Evolutionary conservation across 1,284 basidiomycete species (phyloP).

Genomic region (Cryptococcus sp.): DNA sequence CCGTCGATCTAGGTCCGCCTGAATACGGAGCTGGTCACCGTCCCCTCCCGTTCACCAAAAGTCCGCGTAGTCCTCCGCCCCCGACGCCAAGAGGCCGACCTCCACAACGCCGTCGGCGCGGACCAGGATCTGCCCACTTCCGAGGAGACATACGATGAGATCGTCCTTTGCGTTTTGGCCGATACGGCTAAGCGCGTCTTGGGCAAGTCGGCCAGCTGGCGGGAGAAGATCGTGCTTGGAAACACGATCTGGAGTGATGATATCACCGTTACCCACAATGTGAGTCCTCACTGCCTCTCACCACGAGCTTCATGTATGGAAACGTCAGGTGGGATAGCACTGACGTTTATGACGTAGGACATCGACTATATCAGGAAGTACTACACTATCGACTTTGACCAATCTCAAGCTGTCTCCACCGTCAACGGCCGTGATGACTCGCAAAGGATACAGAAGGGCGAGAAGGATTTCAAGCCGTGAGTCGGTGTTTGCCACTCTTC

Average conservation of each 20-base stretch:
- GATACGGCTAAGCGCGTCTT: constrained; percentile 63
- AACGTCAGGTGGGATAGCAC: neutral
- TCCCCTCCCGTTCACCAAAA: constrained; percentile 40
- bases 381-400: constrained; percentile 44
- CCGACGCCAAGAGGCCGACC: constrained; percentile 43
- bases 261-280: constrained; percentile 48
- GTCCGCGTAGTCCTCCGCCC: constrained; percentile 45
- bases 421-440: constrained; percentile 43
- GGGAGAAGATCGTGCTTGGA: constrained; percentile 64
- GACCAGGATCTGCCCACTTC: constrained; percentile 46
- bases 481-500: neutral
- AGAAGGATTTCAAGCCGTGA: constrained; percentile 45
- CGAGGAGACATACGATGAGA: constrained; percentile 63
- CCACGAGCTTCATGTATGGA: neutral
- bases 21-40: constrained; percentile 50
- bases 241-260: constrained; percentile 59
- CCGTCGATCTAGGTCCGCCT: constrained; percentile 46
- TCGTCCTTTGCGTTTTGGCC: constrained; percentile 64
- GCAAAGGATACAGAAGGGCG: constrained; percentile 33
- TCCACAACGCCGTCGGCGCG: constrained; percentile 48
- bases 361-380: constrained; percentile 48
- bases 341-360: constrained; percentile 31
- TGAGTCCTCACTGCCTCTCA: constrained; percentile 15
- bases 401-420: constrained; percentile 29
- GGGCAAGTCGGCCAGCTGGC: constrained; percentile 60